Evolutionary conservation across 2,329 filamentous ascomycete genomes (phyloP).

Genomic region (Biscogniauxia marginata): DNA sequence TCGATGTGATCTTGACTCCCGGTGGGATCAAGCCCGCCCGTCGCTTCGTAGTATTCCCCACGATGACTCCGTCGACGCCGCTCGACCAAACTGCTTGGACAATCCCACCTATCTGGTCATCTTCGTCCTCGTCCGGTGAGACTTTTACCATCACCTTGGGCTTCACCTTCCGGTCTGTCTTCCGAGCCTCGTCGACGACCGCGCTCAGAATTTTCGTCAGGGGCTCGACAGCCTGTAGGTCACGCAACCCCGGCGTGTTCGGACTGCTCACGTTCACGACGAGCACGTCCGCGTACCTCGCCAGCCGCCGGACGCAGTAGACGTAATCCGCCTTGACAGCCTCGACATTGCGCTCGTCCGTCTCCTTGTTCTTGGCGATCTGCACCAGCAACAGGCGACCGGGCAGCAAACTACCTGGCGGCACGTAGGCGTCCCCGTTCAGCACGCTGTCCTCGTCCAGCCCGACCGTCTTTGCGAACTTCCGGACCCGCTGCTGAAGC

Average conservation of each 20-base stretch:
- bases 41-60: constrained; percentile 93
- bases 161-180: constrained; percentile 66
- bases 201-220: constrained; percentile 76
- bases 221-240: constrained; percentile 81
- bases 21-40: constrained; percentile 68
- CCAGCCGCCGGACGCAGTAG: constrained; percentile 81
- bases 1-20: constrained; percentile 60
- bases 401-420: constrained; percentile 73
- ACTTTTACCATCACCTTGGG: constrained; percentile 97
- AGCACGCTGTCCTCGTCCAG: constrained; percentile 72
- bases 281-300: constrained; percentile 88
- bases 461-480: constrained; percentile 71
- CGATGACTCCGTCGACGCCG: constrained; percentile 92
- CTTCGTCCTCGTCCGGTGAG: constrained; percentile 88
- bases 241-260: constrained; percentile 88
- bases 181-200: constrained; percentile 75
- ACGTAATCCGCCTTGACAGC: constrained; percentile 82
- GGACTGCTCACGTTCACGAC: constrained; percentile 97
- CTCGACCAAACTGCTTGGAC: constrained; percentile 79
- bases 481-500: constrained; percentile 73
- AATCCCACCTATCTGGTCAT: constrained; percentile 82
- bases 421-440: constrained; percentile 73
- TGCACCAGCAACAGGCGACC: constrained; percentile 86
- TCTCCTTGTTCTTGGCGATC: constrained; percentile 95
- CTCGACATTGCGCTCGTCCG: constrained; percentile 78